Conservation (phyloP, 169 alveolate species). For the Plasmodium reichenowi region DNA sequence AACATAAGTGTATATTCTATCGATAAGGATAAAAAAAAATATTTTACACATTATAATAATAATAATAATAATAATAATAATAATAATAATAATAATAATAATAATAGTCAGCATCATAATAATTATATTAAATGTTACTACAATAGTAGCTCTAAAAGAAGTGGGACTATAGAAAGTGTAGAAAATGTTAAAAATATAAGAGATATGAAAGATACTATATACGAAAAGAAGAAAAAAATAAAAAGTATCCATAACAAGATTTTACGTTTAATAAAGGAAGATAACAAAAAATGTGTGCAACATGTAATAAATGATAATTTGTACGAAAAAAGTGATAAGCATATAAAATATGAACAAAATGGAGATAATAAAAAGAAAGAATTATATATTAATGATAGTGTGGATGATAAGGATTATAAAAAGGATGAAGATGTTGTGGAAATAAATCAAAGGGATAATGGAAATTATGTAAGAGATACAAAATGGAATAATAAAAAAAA, state of each 20-base stretch:
- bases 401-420: no score
- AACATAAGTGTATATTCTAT: neutral
- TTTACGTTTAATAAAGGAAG: constrained; percentile 36
- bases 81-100: neutral
- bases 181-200: neutral
- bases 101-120: neutral
- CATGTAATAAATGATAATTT: no score
- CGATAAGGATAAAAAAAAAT: neutral
- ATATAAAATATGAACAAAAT: no score
- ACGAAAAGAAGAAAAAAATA: constrained; percentile 45
- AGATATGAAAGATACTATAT: constrained; percentile 26
- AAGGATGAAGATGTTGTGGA: no score
- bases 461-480: no score
- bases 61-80: neutral
- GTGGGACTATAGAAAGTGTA: neutral
- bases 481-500: no score
- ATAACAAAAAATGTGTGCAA: neutral
- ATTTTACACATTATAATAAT: neutral
- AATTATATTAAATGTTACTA: neutral
- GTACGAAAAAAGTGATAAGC: no score
- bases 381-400: no score
- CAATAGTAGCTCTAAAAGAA: constrained; percentile 5
- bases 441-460: no score
- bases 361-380: no score
- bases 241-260: constrained; percentile 67